Percentiles rank a stretch among this genome's conserved stretches.
phyloP scores from a whole-genome alignment of 345 rosid genomes.

The Atalantia buxifolia region DNA sequence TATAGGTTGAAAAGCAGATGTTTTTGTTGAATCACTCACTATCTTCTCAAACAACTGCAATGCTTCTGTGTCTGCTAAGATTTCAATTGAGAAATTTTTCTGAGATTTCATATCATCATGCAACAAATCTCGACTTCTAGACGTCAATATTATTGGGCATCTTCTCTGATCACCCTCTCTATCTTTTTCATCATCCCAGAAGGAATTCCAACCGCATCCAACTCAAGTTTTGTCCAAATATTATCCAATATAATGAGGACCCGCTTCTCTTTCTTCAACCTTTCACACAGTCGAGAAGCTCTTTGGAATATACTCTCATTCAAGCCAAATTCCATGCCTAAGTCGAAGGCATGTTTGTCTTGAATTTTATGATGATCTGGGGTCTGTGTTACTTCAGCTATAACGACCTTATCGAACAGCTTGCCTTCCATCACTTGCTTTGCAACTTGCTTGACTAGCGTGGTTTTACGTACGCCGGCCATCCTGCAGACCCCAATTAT shows the following conservation, averaged over 20 bases:
- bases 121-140: constrained; percentile 12
- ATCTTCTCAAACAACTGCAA: background rate
- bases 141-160: constrained; percentile 28
- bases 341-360: background rate
- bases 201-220: background rate
- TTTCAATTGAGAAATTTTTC: background rate
- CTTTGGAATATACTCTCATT: background rate
- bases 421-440: background rate
- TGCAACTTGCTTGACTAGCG: constrained; percentile 7
- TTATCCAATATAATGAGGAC: background rate
- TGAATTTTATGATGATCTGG: background rate
- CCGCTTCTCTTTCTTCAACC: background rate
- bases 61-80: constrained; percentile 4
- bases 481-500: constrained; percentile 9
- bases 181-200: background rate
- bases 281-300: background rate
- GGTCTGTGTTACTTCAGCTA: background rate
- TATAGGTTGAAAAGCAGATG: too few relatives aligned
- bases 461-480: constrained; percentile 19
- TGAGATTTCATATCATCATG: background rate
- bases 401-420: background rate
- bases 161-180: background rate
- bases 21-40: background rate
- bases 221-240: background rate
- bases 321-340: background rate